phyloP scores from a whole-genome alignment of 805 yeast genomes.

The Clavispora fructus region DNA sequence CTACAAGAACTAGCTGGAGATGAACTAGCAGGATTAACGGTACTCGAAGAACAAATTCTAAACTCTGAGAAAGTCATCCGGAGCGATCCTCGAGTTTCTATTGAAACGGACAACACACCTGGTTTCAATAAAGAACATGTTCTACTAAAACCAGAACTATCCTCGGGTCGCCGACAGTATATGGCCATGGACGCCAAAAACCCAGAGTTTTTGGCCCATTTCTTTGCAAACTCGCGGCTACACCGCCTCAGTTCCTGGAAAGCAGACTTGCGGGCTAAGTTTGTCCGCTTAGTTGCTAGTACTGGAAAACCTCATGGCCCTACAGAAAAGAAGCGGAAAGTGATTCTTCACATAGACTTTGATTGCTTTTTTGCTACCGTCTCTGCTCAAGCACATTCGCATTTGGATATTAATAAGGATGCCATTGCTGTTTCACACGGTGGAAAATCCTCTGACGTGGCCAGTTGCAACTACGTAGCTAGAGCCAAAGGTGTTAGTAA shows the following conservation, averaged over 20 bases:
- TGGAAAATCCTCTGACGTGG: slow-evolving; percentile 65
- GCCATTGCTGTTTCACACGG: slow-evolving; percentile 66
- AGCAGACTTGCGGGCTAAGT: slow-evolving; percentile 59
- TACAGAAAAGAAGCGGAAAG: slow-evolving; percentile 8
- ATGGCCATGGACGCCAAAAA: slow-evolving; percentile 53
- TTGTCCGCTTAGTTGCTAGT: slow-evolving; percentile 42
- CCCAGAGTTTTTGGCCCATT: slow-evolving; percentile 67
- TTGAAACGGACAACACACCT: too few species aligned
- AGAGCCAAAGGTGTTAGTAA: slow-evolving; percentile 71
- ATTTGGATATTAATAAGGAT: slow-evolving; percentile 42
- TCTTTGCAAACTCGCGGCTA: slow-evolving; percentile 75
- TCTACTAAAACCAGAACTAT: too few species aligned
- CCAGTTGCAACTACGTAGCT: slow-evolving; percentile 89
- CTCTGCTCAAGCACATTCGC: slow-evolving; percentile 55
- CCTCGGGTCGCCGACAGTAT: background rate
- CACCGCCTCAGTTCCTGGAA: slow-evolving; percentile 91
- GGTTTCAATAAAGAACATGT: too few species aligned
- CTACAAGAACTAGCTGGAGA: too few species aligned
- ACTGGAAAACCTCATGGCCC: slow-evolving; percentile 10
- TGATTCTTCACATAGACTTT: slow-evolving; percentile 79
- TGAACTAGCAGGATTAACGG: too few species aligned
- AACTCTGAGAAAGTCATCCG: too few species aligned
- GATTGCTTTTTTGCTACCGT: slow-evolving; percentile 93
- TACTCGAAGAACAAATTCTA: too few species aligned
- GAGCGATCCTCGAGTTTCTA: too few species aligned